Conservation (phyloP, 257 asterid genomes). For the Solanum gracilifrons region DNA sequence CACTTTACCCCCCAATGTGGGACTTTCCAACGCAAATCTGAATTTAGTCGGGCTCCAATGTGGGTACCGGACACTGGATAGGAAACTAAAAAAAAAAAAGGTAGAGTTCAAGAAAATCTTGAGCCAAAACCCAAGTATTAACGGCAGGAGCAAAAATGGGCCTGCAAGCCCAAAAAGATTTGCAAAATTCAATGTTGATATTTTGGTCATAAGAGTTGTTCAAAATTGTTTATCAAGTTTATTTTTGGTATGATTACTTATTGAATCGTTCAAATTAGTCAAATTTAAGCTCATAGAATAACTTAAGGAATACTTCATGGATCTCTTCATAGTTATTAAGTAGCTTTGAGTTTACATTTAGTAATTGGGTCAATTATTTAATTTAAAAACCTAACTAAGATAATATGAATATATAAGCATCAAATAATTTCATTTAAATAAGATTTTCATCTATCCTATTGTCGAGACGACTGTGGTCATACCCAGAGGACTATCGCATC, state of each 20-base stretch:
- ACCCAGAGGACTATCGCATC: too few species aligned
- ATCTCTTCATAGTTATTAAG: not conserved
- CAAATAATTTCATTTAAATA: not conserved
- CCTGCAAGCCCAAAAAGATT: not conserved
- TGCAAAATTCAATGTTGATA: too few species aligned
- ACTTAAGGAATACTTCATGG: not conserved
- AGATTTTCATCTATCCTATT: too few species aligned
- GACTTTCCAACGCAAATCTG: rapidly evolving
- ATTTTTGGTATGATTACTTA: too few species aligned
- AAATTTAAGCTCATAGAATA: too few species aligned
- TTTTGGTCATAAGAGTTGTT: too few species aligned
- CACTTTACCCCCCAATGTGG: not conserved
- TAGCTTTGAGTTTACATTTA: not conserved
- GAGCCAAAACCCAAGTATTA: too few species aligned
- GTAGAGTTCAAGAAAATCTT: too few species aligned
- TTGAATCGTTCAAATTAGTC: too few species aligned
- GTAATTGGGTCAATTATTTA: not conserved
- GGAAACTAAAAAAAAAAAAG: not conserved
- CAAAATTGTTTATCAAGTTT: too few species aligned
- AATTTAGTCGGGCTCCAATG: not conserved
- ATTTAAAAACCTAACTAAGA: not conserved
- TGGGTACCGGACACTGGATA: not conserved
- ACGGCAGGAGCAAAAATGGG: not conserved
- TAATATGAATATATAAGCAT: not conserved
- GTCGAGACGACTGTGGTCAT: too few species aligned